phyloP scores from a whole-genome alignment of 176 grass and related monocot genomes.

The Triticum timopheevii region DNA sequence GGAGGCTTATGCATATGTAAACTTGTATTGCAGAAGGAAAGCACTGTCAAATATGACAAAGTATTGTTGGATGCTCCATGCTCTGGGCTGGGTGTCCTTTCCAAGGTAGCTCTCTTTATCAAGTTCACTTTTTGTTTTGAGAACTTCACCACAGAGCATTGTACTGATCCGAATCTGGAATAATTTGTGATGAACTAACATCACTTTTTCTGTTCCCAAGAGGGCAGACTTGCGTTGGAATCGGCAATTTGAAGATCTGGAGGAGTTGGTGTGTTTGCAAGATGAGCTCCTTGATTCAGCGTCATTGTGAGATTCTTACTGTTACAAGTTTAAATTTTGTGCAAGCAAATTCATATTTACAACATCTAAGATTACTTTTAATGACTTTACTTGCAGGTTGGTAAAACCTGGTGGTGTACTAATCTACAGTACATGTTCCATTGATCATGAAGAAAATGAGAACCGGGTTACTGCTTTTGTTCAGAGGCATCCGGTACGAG shows the following conservation, averaged over 20 bases:
- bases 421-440: constrained; percentile 94
- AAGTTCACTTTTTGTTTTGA: not conserved
- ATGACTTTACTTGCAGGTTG: constrained; percentile 50
- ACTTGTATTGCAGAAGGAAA: constrained; percentile 59
- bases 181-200: constrained; percentile 12
- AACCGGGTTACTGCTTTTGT: constrained; percentile 77
- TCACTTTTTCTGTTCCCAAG: constrained; percentile 41
- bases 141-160: not conserved
- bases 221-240: constrained; percentile 97
- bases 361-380: constrained; percentile 30
- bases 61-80: constrained; percentile 90
- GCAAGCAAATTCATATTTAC: constrained; percentile 14
- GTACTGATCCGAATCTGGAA: constrained; percentile 16
- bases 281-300: constrained; percentile 85
- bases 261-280: constrained; percentile 75
- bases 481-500: constrained; percentile 64
- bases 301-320: constrained; percentile 53
- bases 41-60: constrained; percentile 59
- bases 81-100: constrained; percentile 88
- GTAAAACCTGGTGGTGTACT: constrained; percentile 89
- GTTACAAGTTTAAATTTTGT: not conserved
- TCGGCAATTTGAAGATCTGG: constrained; percentile 81
- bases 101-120: constrained; percentile 61
- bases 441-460: constrained; percentile 88
- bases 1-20: not conserved